Evolutionary conservation across 2,329 filamentous ascomycete genomes (phyloP), one percentile per base, ranked within the genome.

Genomic region (Epichloe elymi): DNA sequence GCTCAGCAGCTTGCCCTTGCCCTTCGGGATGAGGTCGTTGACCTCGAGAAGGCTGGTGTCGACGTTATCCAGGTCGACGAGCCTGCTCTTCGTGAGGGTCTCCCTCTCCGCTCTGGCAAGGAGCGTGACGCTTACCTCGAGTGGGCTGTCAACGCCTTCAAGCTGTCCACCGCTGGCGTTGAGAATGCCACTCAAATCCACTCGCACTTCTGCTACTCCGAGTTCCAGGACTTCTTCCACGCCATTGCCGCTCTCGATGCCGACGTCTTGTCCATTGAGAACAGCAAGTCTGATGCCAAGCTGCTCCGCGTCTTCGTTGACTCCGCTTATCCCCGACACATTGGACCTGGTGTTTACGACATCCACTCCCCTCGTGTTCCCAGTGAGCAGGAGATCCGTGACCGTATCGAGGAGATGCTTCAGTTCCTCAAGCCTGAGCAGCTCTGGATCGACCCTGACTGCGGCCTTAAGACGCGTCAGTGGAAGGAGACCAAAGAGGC

Each of bases 221-320:
- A 98, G 81, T 98, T 98, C 88, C 93, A 98, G 78, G 93, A 98
- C 80, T 98, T 98, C 82, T 98, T 98, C 89, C 88, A 97, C 75
- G 93, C 93, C 74, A 98, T 98, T 63, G 88, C 93, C 59, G 91
- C 93, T 55, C 85, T 98, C 58, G 93, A 98, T 69, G 91, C 93
- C 57, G 93, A 98, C 74, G 93, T 98, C 57, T 84, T 98, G 65
- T 95, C 88, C 67, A 98, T 98, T 63, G 93, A 98, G 85, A 98
- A 98, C 88, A 94, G 87, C 86, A 98, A 98, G 86, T 95, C 88
- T 63, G 93, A 98, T 66, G 93, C 93, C 68, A 98, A 98, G 86
- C 85, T 98, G 61, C 86, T 98, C 69, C 86, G 91, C 75, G 93
- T 98, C 72, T 98, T 98, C 69, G 88, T 96, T 62, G 91, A 97